Evolutionary conservation across 768 basidiomycete genomes (phyloP).

Genomic region (Serendipita indica): DNA sequence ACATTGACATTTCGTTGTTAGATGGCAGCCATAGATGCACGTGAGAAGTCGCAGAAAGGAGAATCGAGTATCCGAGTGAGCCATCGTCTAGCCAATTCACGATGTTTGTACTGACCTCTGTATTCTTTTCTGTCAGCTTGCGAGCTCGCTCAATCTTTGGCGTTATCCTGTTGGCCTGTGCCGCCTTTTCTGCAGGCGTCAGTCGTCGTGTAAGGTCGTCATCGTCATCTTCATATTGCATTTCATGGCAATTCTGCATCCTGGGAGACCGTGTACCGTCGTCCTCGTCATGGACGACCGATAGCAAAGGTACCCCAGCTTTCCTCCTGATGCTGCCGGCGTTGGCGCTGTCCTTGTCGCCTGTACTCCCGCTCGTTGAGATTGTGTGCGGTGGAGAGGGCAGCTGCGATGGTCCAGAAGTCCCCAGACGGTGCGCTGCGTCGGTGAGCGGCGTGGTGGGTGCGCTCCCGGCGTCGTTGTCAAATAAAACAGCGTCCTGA

Average conservation of each 20-base stretch:
- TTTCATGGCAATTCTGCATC: background rate
- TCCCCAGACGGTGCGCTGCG: background rate
- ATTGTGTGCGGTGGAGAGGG: conserved; percentile 8
- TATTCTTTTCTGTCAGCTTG: background rate
- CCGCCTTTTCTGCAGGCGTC: background rate
- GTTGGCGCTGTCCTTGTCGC: background rate
- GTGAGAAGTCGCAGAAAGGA: background rate
- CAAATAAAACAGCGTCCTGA: background rate
- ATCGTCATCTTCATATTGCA: background rate
- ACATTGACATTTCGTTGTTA: background rate
- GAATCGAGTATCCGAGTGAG: background rate
- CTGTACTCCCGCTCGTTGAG: background rate
- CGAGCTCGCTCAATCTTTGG: background rate
- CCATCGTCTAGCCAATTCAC: background rate
- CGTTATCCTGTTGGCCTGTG: background rate
- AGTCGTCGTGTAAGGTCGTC: conserved; percentile 8
- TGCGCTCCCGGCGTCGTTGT: too few relatives aligned
- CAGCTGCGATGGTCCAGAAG: background rate
- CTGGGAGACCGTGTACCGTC: background rate
- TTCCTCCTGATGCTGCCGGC: background rate
- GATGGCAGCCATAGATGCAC: background rate
- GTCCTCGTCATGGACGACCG: conserved; percentile 5
- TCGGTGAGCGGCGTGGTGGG: background rate
- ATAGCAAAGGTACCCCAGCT: background rate
- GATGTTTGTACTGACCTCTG: background rate